Percentiles rank a stretch among this genome's conserved stretches.
Evolutionary conservation across 176 grass and related monocot species (phyloP).

Genomic region (Tillandsia leiboldiana): DNA sequence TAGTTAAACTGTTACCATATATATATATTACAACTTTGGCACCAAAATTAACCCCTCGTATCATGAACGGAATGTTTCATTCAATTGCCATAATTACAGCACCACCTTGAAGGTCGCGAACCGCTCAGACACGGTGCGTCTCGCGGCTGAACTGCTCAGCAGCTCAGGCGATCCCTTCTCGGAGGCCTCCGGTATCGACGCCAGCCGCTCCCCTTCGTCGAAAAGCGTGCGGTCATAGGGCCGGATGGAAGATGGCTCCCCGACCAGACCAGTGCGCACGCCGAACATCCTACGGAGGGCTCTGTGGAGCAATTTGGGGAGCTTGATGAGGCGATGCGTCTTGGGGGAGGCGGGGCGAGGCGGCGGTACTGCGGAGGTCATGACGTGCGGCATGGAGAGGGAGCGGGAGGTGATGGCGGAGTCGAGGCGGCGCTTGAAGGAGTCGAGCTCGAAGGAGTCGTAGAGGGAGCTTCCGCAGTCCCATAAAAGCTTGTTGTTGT

Average conservation of each 20-base stretch:
- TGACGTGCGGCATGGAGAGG: slow-evolving; percentile 23
- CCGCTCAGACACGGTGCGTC: slow-evolving; percentile 17
- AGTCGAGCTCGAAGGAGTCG: slow-evolving; percentile 27
- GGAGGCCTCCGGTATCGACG: slow-evolving; percentile 27
- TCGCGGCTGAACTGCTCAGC: slow-evolving; percentile 5
- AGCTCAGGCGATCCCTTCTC: slow-evolving; percentile 25
- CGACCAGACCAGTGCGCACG: neutral
- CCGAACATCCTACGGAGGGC: slow-evolving; percentile 17
- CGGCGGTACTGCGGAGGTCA: neutral
- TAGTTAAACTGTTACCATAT: no score
- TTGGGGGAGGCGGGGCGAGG: neutral
- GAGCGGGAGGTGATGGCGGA: slow-evolving; percentile 2
- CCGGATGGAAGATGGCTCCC: slow-evolving; percentile 6
- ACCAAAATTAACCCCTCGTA: neutral
- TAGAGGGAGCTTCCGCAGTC: slow-evolving; percentile 25
- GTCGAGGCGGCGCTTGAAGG: slow-evolving; percentile 18
- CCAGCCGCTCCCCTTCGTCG: neutral
- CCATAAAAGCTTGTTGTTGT: slow-evolving; percentile 26
- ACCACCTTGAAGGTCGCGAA: slow-evolving; percentile 8
- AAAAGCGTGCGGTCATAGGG: neutral
- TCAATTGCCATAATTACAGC: neutral
- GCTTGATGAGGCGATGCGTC: slow-evolving; percentile 5
- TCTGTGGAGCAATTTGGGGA: slow-evolving; percentile 15
- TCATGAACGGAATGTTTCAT: neutral
- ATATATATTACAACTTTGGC: no score